Evolutionary conservation across 192 early-diverging fungal genomes (phyloP).

Genomic region (Chytriomyces confervae): DNA sequence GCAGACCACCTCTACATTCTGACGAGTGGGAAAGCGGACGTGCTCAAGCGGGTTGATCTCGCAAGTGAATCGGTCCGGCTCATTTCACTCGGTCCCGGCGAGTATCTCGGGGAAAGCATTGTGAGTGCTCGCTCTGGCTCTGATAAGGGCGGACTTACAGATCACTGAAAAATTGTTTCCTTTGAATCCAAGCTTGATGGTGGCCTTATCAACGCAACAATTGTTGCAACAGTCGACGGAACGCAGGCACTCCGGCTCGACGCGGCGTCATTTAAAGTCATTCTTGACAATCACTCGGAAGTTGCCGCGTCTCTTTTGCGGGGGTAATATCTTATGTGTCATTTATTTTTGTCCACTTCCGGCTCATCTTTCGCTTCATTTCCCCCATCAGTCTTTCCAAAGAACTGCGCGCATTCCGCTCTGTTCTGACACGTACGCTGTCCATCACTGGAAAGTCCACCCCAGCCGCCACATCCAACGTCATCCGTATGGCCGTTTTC

Average conservation of each 20-base stretch:
- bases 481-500: conserved; percentile 33
- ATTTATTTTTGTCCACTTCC: not conserved
- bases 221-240: conserved; percentile 17
- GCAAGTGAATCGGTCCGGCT: conserved; percentile 29
- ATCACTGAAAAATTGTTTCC: not conserved
- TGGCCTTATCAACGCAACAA: conserved; percentile 23
- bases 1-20: conserved; percentile 27
- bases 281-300: conserved; percentile 19
- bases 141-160: not conserved
- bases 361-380: not conserved
- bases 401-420: conserved; percentile 36
- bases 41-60: conserved; percentile 24
- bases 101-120: conserved; percentile 34
- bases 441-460: not conserved
- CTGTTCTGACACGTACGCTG: conserved; percentile 22
- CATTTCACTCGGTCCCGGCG: conserved; percentile 29
- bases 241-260: conserved; percentile 34
- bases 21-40: conserved; percentile 10
- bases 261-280: conserved; percentile 3
- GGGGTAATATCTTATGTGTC: not conserved
- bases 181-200: conserved; percentile 14
- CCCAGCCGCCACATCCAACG: not conserved
- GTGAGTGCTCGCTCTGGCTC: conserved; percentile 11
- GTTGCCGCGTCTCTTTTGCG: conserved; percentile 26
- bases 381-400: conserved; percentile 16